phyloP scores from a whole-genome alignment of 352 stramenopile genomes.

The Globisporangium emineosum region DNA sequence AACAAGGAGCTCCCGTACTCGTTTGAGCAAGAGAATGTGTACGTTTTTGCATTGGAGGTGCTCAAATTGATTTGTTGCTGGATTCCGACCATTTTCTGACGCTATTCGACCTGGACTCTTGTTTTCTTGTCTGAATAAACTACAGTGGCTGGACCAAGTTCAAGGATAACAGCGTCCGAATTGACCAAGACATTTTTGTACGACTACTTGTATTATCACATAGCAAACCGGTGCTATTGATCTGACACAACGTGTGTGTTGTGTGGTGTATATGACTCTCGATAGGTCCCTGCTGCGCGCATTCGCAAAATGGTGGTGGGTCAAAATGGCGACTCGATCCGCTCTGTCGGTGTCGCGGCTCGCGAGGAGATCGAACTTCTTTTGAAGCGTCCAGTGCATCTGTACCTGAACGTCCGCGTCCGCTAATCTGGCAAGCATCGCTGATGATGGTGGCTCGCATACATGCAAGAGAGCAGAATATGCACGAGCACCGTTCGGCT shows the following conservation, averaged over 20 bases:
- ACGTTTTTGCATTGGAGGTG: constrained; percentile 10
- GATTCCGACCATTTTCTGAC: not conserved
- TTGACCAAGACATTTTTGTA: constrained; percentile 89
- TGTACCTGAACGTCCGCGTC: constrained; percentile 85
- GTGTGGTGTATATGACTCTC: not conserved
- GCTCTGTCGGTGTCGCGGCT: constrained; percentile 66
- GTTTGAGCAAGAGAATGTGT: constrained; percentile 81
- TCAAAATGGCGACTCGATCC: constrained; percentile 74
- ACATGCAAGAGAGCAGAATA: not conserved
- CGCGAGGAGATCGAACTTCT: constrained; percentile 75
- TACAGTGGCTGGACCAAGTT: constrained; percentile 81
- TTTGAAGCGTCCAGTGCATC: constrained; percentile 65
- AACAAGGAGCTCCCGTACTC: constrained; percentile 85
- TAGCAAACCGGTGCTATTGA: not conserved
- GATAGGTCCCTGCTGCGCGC: constrained; percentile 64
- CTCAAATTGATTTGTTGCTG: not conserved
- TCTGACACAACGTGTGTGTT: not conserved
- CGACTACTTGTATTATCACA: constrained; percentile 7
- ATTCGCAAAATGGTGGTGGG: constrained; percentile 81
- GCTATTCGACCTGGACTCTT: not conserved
- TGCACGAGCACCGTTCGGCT: not conserved
- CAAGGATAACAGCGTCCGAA: constrained; percentile 81
- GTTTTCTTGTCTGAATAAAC: too few species aligned
- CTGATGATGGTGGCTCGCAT: not conserved
- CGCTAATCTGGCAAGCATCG: constrained; percentile 22